Base-by-base conservation (phyloP, 1,139 yeast species). In the Magnusiomyces tetraspermus region DNA sequence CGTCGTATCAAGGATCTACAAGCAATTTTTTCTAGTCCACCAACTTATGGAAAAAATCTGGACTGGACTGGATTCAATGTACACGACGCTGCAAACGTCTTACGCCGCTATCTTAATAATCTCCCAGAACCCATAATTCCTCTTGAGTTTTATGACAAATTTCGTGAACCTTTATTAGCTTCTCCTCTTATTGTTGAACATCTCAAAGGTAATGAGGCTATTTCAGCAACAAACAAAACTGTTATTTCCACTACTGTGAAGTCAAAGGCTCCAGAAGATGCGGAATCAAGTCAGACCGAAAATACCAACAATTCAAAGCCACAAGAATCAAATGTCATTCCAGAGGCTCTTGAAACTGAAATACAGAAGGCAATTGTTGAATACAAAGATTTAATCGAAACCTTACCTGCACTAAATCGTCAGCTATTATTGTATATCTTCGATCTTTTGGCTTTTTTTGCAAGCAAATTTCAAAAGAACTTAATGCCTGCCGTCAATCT, bases 81-180 rank as follows among this genome's bases (percentile, higher is more conserved):
- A 15, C 98, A 94, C 69, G 99, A 92, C 68, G 97, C 97, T 1
- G 96, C 97, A 1, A 86, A 95, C 31, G 76, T 92, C 37, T 76
- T 92, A 55, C 76, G 97, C 64, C 75, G 98, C 55, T 92, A 79
- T 65, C 76, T 94, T 58, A 88, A 90, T 65, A 84, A 90, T 45
- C 76, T 92, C 54, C 95, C 96, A 0, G 97, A 92, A 63, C 97
- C 98, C 0, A 76, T 92, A 53, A 82, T 92, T 22, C 97, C 97
- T 0, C 71, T 88, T 48, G 78, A 78, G 8, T 72, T 80, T 56
- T 94, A 92, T 68, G 90, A 86, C 59, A 73, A 73, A 28, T 92
- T 92, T 65, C 77, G 98, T 61, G 82, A 78, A 48, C 96, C 96
- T 1, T 74, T 89, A 51, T 71, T 79, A 51, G 74, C 78, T 48